Evolutionary conservation across 139 green algal genomes (phyloP).

Genomic region (Microglena sp.): DNA sequence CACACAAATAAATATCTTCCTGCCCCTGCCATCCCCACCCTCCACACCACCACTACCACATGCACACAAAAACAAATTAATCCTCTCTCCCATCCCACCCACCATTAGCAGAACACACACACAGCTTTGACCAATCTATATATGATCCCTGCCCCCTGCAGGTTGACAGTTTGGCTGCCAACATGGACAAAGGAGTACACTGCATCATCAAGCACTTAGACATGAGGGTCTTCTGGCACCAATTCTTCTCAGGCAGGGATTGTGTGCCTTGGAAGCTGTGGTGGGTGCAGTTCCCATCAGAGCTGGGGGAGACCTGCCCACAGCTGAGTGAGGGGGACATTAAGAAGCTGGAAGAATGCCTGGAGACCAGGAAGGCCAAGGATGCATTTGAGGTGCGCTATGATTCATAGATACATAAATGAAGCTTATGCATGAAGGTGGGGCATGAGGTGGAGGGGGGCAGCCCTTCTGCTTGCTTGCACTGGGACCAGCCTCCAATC

Average conservation of each 20-base stretch:
- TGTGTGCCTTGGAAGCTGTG: neutral
- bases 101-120: too few species aligned
- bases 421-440: too few species aligned
- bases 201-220: constrained; percentile 5
- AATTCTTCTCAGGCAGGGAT: neutral
- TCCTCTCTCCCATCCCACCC: too few species aligned
- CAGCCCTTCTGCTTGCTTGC: too few species aligned
- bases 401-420: too few species aligned
- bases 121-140: too few species aligned
- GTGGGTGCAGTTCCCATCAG: neutral
- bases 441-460: too few species aligned
- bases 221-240: neutral
- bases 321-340: neutral
- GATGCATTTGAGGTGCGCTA: neutral
- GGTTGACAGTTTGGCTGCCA: neutral
- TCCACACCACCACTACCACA: too few species aligned
- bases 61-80: too few species aligned
- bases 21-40: too few species aligned
- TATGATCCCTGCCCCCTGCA: neutral
- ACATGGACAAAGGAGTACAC: neutral
- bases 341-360: neutral
- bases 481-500: too few species aligned
- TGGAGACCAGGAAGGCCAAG: neutral
- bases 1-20: too few species aligned
- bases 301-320: neutral